Evolutionary conservation across 1,139 yeast genomes (phyloP), one percentile per base, ranked within the genome.

Genomic region (Magnusiomyces magnusii): DNA sequence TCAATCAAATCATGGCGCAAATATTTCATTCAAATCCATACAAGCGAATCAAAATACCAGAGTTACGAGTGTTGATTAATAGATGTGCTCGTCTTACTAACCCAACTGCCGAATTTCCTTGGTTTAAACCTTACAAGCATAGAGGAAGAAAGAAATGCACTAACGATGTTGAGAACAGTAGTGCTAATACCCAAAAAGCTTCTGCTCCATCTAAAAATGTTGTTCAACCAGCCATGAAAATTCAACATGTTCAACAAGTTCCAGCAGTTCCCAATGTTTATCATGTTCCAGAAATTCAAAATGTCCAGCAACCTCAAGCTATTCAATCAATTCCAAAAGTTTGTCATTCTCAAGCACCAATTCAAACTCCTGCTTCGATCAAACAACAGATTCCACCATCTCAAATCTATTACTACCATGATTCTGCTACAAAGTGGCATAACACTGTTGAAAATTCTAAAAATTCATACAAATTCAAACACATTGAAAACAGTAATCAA

Each of bases 11-110:
- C 54, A 73, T 90, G 59, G 73, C 77, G 36, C 71, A 73, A 47
- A 81, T 89, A 44, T 80, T 90, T 65, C 76, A 75, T 61, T 72
- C 84, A 57, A 82, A 86, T 67, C 95, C 96, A 17, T 77, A 76
- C 66, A 80, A 80, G 53, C 80, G 96, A 67, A 80, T 84, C 2
- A 67, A 80, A 2, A 73, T 88, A 57, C 68, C 75, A 27, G 75
- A 78, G 39, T 77, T 89, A 21, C 58, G 68, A 27, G 57, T 58
- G 17, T 24, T 60, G 53, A 65, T 73, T 42, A 24, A 60, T 31
- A 57, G 62, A 19, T 70, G 72, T 56, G 53, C 24, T 13, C 25
- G 27, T n/a, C 51, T 59, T 19, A 49, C 60, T 13, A 51, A 47
- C n/a, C 25, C 50, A 9, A 47, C 49, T 3, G 21, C n/a, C 3